These are phyloP conservation scores for Limnomonas spitsbergensis DNA, from an alignment of 139 green algal species.

Conservation along the genomic window DNA sequence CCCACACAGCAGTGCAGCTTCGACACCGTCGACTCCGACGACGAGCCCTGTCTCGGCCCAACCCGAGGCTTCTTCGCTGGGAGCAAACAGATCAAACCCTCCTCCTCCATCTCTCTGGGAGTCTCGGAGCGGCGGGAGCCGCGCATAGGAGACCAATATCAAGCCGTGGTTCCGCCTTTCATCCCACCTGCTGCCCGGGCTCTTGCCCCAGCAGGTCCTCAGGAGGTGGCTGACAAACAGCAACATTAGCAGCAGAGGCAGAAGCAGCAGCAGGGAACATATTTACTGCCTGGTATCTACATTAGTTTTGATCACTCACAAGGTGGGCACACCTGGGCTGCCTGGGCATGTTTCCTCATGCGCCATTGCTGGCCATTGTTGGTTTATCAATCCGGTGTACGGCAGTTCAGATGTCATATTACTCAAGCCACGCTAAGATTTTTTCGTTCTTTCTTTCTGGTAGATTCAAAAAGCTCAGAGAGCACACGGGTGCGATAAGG, in stretches of 20 bases:
- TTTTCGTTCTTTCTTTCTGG: too few relatives aligned
- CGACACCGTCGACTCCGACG: neutral
- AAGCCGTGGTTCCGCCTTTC: slow-evolving; percentile 24
- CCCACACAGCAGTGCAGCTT: neutral
- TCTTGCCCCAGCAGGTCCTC: too few relatives aligned
- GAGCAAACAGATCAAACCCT: slow-evolving; percentile 9
- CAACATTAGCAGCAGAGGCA: slow-evolving; percentile 18
- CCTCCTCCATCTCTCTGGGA: slow-evolving; percentile 18
- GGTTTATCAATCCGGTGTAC: too few relatives aligned
- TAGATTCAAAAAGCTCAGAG: too few relatives aligned
- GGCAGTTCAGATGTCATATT: too few relatives aligned
- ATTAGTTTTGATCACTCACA: neutral
- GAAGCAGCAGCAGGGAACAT: slow-evolving; percentile 16
- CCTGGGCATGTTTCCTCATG: neutral
- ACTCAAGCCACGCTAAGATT: too few relatives aligned
- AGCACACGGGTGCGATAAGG: too few relatives aligned
- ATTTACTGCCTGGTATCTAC: neutral
- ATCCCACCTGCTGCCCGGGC: slow-evolving; percentile 16
- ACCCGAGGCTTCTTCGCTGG: too few relatives aligned
- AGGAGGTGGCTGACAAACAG: slow-evolving; percentile 8
- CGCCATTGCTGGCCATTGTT: too few relatives aligned
- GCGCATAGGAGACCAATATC: slow-evolving; percentile 31
- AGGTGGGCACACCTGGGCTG: neutral
- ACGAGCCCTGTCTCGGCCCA: neutral
- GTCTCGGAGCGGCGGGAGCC: slow-evolving; percentile 19